phyloP scores from a whole-genome alignment of 805 yeast genomes.

The Ogataea salicorniae region DNA sequence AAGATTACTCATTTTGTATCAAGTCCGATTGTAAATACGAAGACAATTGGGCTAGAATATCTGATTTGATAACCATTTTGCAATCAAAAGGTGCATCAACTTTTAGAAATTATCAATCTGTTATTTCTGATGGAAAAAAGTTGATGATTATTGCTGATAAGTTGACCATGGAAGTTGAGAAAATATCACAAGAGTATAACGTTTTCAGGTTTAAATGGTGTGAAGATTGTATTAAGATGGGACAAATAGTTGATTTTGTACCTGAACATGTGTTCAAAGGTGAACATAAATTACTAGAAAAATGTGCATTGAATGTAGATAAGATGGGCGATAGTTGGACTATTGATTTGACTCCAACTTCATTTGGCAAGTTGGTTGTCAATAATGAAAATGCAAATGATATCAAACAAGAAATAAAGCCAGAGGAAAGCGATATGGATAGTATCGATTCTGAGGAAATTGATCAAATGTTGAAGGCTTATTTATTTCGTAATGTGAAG shows the following conservation, averaged over 20 bases:
- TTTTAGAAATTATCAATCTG: constrained; percentile 33
- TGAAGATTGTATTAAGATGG: constrained; percentile 51
- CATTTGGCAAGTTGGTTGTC: constrained; percentile 18
- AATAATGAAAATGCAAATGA: not conserved
- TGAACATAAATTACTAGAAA: constrained; percentile 24
- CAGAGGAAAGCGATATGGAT: too few species aligned
- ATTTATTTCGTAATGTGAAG: constrained; percentile 29
- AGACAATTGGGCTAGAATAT: constrained; percentile 30
- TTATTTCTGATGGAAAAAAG: constrained; percentile 8
- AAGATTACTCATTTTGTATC: constrained; percentile 42
- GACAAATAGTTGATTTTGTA: constrained; percentile 47
- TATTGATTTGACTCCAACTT: constrained; percentile 25
- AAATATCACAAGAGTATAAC: constrained; percentile 41
- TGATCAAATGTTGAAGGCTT: not conserved
- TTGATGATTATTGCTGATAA: constrained; percentile 35
- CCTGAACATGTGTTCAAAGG: constrained; percentile 51
- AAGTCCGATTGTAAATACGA: constrained; percentile 41
- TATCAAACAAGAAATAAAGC: not conserved
- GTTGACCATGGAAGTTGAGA: constrained; percentile 34
- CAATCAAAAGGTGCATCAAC: constrained; percentile 46
- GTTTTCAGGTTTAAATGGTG: constrained; percentile 69
- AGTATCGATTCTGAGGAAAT: not conserved
- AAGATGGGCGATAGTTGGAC: constrained; percentile 57
- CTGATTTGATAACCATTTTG: constrained; percentile 31
- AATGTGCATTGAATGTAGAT: constrained; percentile 42